phyloP scores from a whole-genome alignment of 371 early-diverging fungal genomes.

The Lichtheimia hyalospora region DNA sequence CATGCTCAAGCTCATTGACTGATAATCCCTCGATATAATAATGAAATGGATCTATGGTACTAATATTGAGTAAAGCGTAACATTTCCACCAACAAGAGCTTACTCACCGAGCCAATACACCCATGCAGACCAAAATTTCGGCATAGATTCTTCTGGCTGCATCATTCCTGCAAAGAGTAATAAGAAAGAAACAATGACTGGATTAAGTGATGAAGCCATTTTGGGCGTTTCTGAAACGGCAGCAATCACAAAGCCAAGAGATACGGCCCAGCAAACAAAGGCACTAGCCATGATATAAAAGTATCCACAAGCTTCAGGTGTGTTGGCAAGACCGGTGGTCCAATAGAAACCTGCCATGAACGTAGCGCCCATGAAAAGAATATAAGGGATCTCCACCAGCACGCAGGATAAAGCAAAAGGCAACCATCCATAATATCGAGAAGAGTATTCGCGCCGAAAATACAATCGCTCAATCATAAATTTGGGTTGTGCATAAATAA shows the following conservation, averaged over 20 bases:
- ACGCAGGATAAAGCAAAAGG: conserved; percentile 56
- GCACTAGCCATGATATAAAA: conserved; percentile 55
- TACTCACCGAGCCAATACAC: conserved; percentile 51
- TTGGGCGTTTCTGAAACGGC: conserved; percentile 56
- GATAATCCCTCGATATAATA: conserved; percentile 73
- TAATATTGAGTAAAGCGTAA: too few relatives aligned
- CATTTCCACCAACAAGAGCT: too few relatives aligned
- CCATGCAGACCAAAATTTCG: conserved; percentile 67
- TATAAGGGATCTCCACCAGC: conserved; percentile 56
- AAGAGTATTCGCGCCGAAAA: conserved; percentile 66
- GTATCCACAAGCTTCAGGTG: conserved; percentile 45
- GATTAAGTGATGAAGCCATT: conserved; percentile 62
- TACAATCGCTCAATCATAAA: conserved; percentile 66
- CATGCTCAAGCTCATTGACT: conserved; percentile 57
- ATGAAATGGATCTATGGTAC: conserved; percentile 46
- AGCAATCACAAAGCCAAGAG: conserved; percentile 65
- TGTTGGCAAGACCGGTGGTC: conserved; percentile 54
- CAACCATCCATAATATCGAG: conserved; percentile 68
- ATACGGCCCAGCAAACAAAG: conserved; percentile 56
- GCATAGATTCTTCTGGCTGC: conserved; percentile 56
- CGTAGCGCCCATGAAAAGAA: conserved; percentile 44
- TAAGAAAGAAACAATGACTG: conserved; percentile 60
- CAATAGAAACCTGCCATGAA: conserved; percentile 65
- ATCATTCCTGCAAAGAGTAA: conserved; percentile 65
- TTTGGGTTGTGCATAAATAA: conserved; percentile 67